Base-by-base conservation (phyloP, 164 flowering plant genomes). In the Hamamelis virginiana region DNA sequence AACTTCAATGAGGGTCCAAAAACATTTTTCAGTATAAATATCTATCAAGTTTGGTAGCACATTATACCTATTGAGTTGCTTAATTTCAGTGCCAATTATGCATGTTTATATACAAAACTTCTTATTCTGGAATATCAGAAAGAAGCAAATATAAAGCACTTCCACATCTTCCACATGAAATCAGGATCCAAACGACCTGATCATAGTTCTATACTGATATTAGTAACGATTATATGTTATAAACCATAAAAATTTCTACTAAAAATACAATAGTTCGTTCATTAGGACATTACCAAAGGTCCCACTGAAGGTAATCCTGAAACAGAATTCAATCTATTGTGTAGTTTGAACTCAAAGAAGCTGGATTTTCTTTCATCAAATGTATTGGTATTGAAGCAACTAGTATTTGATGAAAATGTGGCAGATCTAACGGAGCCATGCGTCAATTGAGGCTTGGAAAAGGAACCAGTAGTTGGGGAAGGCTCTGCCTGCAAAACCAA, bases 391-490 rank as follows among this genome's bases (percentile, higher is more conserved):
- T 68, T 74, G 19, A 83, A 75, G 66, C 66, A 46, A 53, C 70
- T 77, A 52, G 75, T 67, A 23, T 74, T 74, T 12, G 79, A 76
- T 43, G 81, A 65, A 69, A 57, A 69, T 26, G 69, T 15, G n/a
- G n/a, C n/a, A n/a, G n/a, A n/a, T n/a, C n/a, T n/a, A 51, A 67
- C 56, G 65, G 66, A 43, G 47, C 75, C 80, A 51, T 78, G 84
- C 74, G 75, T 73, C 68, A 72, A 47, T 45, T 79, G 89, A 61
- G 79, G 74, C 75, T 80, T 84, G 64, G 64, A 59, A 74, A 89
- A 83, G 52, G 96, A 82, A 69, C 97, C 96, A 26, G 97, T 92
- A 67, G 97, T 92, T 66, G 97, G 97, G 25, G 97, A 92, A 69
- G 92, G 95, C 77, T 88, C 95, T 5, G 79, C 87, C 92, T 88